phyloP scores from a whole-genome alignment of 2,329 filamentous ascomycete species.

The Fusarium beomiforme region DNA sequence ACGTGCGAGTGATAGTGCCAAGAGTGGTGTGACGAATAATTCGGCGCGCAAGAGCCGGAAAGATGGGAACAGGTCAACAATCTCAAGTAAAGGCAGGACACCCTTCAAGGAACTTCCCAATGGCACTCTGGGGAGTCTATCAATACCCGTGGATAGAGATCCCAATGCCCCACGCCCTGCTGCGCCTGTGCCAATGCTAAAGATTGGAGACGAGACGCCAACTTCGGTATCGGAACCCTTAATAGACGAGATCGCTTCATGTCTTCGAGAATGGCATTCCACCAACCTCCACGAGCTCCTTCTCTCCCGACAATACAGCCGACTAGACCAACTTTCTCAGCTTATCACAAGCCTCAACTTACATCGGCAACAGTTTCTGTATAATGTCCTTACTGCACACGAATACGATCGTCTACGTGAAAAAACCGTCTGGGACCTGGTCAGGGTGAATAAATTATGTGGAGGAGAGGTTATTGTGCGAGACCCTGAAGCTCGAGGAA shows the following conservation, averaged over 20 bases:
- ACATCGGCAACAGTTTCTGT: slow-evolving; percentile 87
- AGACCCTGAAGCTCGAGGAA: slow-evolving; percentile 83
- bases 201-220: slow-evolving; percentile 96
- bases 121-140: slow-evolving; percentile 54
- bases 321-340: slow-evolving; percentile 82
- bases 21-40: slow-evolving; percentile 59
- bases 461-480: slow-evolving; percentile 94
- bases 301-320: slow-evolving; percentile 81
- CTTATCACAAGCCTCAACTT: slow-evolving; percentile 87
- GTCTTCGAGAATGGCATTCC: slow-evolving; percentile 97
- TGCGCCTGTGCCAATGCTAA: slow-evolving; percentile 95
- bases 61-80: slow-evolving; percentile 44
- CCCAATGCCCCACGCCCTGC: slow-evolving; percentile 79
- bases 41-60: slow-evolving; percentile 51
- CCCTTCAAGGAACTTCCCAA: slow-evolving; percentile 52
- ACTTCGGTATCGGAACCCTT: slow-evolving; percentile 89
- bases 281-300: slow-evolving; percentile 94
- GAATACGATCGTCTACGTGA: slow-evolving; percentile 86
- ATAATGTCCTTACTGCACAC: slow-evolving; percentile 89
- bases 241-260: slow-evolving; percentile 97
- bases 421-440: slow-evolving; percentile 94
- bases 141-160: slow-evolving; percentile 65
- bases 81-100: slow-evolving; percentile 41
- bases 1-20: slow-evolving; percentile 61
- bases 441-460: slow-evolving; percentile 92